Evolutionary conservation across 2,329 filamentous ascomycete species (phyloP).

Genomic region (Aspergillus intermedius): DNA sequence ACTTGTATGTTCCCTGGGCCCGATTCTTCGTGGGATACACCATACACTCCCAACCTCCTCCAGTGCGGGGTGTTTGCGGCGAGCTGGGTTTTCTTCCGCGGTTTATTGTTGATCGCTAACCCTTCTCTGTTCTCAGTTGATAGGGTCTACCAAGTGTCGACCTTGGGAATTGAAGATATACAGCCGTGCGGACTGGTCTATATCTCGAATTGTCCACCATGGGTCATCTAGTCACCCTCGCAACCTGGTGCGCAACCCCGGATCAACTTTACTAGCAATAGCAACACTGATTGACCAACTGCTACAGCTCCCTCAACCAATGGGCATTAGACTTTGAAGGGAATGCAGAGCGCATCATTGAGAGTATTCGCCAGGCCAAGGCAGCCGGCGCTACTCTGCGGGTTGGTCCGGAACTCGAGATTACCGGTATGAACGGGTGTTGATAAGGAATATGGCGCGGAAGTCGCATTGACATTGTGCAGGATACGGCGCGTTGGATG

Average conservation of each 20-base stretch:
- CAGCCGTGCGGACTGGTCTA: not conserved
- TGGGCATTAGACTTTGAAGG: slow-evolving; percentile 57
- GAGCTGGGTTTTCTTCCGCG: not conserved
- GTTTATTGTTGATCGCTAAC: not conserved
- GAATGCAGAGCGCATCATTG: slow-evolving; percentile 57
- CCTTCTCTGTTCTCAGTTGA: no score
- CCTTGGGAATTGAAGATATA: no score
- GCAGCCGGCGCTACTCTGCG: slow-evolving; percentile 56
- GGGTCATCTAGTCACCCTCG: slow-evolving; percentile 38
- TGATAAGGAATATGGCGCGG: not conserved
- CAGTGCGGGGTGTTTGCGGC: not conserved
- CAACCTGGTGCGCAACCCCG: slow-evolving; percentile 34
- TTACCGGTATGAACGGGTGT: slow-evolving; percentile 38
- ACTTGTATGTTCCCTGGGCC: no score
- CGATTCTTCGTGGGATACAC: no score
- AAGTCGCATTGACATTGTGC: not conserved
- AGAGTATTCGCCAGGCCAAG: slow-evolving; percentile 57
- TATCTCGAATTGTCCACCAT: slow-evolving; percentile 14
- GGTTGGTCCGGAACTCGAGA: slow-evolving; percentile 51
- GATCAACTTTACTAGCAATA: not conserved
- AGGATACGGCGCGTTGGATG: slow-evolving; percentile 60
- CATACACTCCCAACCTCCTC: not conserved
- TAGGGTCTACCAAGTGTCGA: no score
- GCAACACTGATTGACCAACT: not conserved
- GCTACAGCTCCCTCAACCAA: slow-evolving; percentile 34